phyloP scores from a whole-genome alignment of 169 alveolate species.

The Babesia microti region DNA sequence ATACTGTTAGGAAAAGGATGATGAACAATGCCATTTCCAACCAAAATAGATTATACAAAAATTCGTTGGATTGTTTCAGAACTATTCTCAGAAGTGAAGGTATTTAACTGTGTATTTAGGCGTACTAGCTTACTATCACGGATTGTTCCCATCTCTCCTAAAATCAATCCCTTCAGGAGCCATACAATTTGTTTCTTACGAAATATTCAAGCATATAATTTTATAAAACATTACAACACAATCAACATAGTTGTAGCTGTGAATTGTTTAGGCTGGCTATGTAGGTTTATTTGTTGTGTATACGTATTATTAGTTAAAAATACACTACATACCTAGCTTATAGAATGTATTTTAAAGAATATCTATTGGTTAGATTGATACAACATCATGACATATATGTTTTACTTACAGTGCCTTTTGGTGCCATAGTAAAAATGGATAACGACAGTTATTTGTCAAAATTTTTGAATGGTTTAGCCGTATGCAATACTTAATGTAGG shows the following conservation, averaged over 20 bases:
- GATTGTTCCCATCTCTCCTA: constrained; percentile 68
- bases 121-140: constrained; percentile 61
- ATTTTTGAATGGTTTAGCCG: constrained; percentile 19
- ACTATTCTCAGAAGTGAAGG: constrained; percentile 53
- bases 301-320: too few relatives aligned
- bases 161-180: constrained; percentile 78
- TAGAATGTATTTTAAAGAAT: too few relatives aligned
- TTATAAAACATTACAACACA: constrained; percentile 9
- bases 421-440: constrained; percentile 22
- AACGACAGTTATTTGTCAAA: constrained; percentile 25
- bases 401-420: not conserved
- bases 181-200: constrained; percentile 69
- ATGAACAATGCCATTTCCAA: constrained; percentile 75
- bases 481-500: too few relatives aligned
- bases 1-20: constrained; percentile 73
- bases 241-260: too few relatives aligned
- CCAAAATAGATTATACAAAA: constrained; percentile 53
- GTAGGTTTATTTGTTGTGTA: too few relatives aligned
- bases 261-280: too few relatives aligned
- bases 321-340: too few relatives aligned
- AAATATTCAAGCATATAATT: constrained; percentile 51
- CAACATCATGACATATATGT: not conserved
- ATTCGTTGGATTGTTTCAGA: constrained; percentile 52
- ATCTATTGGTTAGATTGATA: constrained; percentile 1
- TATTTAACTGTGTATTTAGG: constrained; percentile 29